Evolutionary conservation across 768 basidiomycete genomes (phyloP), one percentile per base, ranked within the genome.

Genomic region (Phylloporus sp.): DNA sequence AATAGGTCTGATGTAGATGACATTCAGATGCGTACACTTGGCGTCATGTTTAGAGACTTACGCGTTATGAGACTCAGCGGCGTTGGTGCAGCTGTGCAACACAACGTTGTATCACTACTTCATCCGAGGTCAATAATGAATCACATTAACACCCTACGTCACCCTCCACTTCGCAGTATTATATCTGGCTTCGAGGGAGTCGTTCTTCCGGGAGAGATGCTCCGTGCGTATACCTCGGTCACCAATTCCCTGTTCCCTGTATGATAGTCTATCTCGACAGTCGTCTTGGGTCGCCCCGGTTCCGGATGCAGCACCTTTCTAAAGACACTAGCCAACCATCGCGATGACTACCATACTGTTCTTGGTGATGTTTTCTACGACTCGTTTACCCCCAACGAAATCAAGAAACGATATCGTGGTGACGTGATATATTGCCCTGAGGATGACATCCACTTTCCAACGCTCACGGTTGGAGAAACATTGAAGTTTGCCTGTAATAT

Each of bases 391-490:
- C 65, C 69, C 8, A 62, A 75, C 54, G 69, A 74, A 39, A 79
- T 84, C 73, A 49, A 59, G 20, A 70, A 70, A 26, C 67, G 72
- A 38, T 80, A 77, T 65, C 66, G 71, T 9, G 80, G 80, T 32
- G 78, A 75, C 54, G 74, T 76, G 15, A 60, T 67, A 24, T 77
- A 76, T 57, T 71, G 72, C 35, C 67, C 79, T 0, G 91, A 90
- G 71, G 91, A 92, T 59, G 91, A 95, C 63, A 73, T 88, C 2
- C 91, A 92, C 64, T 88, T 93, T 58, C 87, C 91, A 6, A 88
- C 78, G 4, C 66, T 84, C 40, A 76, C 74, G 0, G 77, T 79
- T 16, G 66, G 60, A 5, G 66, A 79, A 50, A 79, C 78, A 0
- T 69, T 84, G 50, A 57, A 68, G 6, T 83, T 84, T 59, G 80